Conservation (phyloP, 345 rosid genomes). For the Euclidium syriacum region DNA sequence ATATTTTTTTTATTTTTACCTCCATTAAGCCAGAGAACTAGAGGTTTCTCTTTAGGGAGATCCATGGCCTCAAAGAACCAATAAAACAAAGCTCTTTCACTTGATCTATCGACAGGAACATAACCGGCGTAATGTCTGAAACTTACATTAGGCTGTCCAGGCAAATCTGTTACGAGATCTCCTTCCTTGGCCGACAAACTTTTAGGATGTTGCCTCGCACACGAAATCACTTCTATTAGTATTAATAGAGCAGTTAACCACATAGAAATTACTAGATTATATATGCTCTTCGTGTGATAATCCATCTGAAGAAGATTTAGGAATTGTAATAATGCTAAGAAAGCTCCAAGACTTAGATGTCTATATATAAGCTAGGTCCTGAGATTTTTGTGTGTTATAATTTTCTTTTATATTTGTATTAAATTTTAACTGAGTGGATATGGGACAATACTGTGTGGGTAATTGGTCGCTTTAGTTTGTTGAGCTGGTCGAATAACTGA, state of each 20-base stretch:
- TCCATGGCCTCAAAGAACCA: constrained; percentile 73
- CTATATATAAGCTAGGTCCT: constrained; percentile 48
- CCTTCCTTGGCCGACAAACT: constrained; percentile 23
- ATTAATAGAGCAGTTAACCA: constrained; percentile 10
- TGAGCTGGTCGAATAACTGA: constrained; percentile 29
- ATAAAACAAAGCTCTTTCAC: constrained; percentile 84
- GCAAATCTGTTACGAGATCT: constrained; percentile 68
- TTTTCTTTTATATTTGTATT: neutral
- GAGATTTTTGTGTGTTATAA: neutral
- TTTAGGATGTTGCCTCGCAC: constrained; percentile 24
- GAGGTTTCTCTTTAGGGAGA: constrained; percentile 56
- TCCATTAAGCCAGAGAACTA: constrained; percentile 98
- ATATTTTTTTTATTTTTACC: constrained; percentile 36
- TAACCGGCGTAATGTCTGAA: constrained; percentile 86
- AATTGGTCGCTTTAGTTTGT: constrained; percentile 28
- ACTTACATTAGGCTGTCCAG: constrained; percentile 73
- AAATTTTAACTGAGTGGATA: constrained; percentile 4
- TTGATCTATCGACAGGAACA: constrained; percentile 54
- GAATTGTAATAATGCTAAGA: constrained; percentile 20
- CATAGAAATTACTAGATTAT: neutral
- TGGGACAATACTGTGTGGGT: constrained; percentile 34
- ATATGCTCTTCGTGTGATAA: constrained; percentile 18
- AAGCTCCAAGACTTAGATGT: constrained; percentile 3
- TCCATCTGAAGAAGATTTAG: constrained; percentile 19
- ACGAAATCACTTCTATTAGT: neutral